A percentile compares a stretch with the other conserved stretches of the same genome.
Conservation (phyloP, 2,329 filamentous ascomycete genomes). For the Cladophialophora bantiana region DNA sequence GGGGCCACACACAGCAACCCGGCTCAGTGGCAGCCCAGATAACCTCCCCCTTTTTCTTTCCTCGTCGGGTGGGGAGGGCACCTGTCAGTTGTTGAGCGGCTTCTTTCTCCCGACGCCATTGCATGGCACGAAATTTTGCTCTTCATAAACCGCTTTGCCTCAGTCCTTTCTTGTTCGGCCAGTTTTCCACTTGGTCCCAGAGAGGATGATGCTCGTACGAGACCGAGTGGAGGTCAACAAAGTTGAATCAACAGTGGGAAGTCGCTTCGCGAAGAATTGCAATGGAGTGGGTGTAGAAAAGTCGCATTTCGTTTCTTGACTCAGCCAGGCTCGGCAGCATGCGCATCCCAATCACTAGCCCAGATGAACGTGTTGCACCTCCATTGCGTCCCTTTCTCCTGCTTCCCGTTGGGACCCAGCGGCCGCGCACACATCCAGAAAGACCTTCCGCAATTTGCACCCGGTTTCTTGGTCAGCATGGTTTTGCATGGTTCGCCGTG, state of each 20-base stretch:
- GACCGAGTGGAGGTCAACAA: not conserved
- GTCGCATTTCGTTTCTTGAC: not conserved
- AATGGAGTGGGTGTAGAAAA: not conserved
- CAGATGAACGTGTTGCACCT: slow-evolving; percentile 84
- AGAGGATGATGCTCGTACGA: not conserved
- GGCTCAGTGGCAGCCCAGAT: too few relatives aligned
- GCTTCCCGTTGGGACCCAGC: slow-evolving; percentile 81
- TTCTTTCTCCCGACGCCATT: too few relatives aligned
- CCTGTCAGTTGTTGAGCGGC: too few relatives aligned
- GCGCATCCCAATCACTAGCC: slow-evolving; percentile 67
- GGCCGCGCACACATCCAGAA: slow-evolving; percentile 78
- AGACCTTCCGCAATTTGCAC: slow-evolving; percentile 74
- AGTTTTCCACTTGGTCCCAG: not conserved
- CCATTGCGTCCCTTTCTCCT: slow-evolving; percentile 85
- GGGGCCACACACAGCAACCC: too few relatives aligned
- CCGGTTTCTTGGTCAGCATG: slow-evolving; percentile 85
- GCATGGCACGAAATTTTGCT: too few relatives aligned
- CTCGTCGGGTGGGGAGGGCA: too few relatives aligned
- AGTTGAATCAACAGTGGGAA: not conserved
- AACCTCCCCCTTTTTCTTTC: too few relatives aligned
- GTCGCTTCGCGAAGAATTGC: not conserved
- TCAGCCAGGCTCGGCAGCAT: slow-evolving; percentile 30
- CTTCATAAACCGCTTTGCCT: too few relatives aligned
- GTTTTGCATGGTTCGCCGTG: slow-evolving; percentile 87
- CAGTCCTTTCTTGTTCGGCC: not conserved